A percentile compares a stretch with the other conserved stretches of the same genome.
phyloP scores from a whole-genome alignment of 345 rosid genomes.

The Noccaea bulbosa region DNA sequence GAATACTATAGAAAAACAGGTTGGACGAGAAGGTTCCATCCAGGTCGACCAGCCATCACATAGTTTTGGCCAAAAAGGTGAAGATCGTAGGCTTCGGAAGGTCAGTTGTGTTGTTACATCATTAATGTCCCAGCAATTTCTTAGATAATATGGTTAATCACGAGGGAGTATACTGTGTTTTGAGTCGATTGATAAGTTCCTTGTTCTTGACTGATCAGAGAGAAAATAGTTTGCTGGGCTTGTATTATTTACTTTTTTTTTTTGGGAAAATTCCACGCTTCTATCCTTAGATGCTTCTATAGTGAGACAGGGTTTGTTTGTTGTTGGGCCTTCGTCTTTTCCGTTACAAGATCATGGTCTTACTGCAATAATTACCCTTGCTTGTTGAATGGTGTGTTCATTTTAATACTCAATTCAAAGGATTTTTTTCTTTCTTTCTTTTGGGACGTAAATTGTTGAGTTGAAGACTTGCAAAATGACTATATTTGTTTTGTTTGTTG shows the following conservation, averaged over 20 bases:
- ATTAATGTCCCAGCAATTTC: conserved; percentile 19
- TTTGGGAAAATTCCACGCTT: conserved; percentile 10
- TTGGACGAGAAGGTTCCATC: conserved; percentile 52
- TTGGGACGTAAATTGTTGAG: background rate
- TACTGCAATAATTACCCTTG: conserved; percentile 11
- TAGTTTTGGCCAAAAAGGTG: conserved; percentile 59
- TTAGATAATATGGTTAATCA: conserved; percentile 27
- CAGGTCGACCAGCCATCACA: conserved; percentile 56
- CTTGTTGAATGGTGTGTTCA: conserved; percentile 9
- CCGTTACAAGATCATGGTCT: conserved; percentile 5
- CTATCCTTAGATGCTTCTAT: conserved; percentile 20
- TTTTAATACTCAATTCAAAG: conserved; percentile 11
- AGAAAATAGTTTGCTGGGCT: background rate
- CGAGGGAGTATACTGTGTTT: conserved; percentile 7
- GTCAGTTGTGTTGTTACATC: conserved; percentile 48
- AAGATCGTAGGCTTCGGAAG: conserved; percentile 63
- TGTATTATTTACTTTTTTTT: conserved; percentile 7
- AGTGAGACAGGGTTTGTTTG: conserved; percentile 4
- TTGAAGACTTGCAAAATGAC: conserved; percentile 32
- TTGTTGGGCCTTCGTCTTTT: conserved; percentile 13
- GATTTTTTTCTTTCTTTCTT: background rate
- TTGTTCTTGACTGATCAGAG: conserved; percentile 5
- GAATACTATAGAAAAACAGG: conserved; percentile 49
- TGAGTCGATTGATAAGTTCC: conserved; percentile 21
- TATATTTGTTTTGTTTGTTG: conserved; percentile 27